phyloP scores from a whole-genome alignment of 345 rosid species.

The Euclidium syriacum region DNA sequence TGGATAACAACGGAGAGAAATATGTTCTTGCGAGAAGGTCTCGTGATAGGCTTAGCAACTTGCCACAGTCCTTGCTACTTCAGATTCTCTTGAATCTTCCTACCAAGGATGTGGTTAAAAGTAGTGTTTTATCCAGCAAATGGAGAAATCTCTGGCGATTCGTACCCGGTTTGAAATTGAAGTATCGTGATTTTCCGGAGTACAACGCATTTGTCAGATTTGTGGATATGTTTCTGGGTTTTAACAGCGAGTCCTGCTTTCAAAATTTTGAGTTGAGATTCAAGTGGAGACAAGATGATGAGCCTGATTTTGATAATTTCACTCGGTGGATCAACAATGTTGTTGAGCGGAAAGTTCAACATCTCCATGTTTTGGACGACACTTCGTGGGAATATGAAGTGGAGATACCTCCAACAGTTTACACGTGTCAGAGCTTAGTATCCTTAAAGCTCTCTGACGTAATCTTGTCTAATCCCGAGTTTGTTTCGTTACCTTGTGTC shows the following conservation, averaged over 20 bases:
- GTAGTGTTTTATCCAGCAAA: neutral
- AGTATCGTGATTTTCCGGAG: neutral
- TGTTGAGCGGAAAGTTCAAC: neutral
- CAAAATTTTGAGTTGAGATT: neutral
- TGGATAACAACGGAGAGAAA: slow-evolving; percentile 3
- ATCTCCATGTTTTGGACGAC: neutral
- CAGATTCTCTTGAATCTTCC: neutral
- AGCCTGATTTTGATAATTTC: neutral
- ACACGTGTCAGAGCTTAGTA: slow-evolving; percentile 13
- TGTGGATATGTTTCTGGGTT: neutral
- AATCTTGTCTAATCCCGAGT: neutral
- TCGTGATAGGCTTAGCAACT: neutral
- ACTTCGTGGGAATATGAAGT: too few species aligned
- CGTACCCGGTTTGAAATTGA: neutral
- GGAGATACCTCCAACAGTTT: neutral
- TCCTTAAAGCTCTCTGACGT: neutral
- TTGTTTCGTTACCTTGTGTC: slow-evolving; percentile 6
- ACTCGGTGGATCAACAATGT: neutral
- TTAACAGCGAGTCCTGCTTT: neutral
- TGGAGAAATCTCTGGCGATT: slow-evolving; percentile 12
- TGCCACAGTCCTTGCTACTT: neutral
- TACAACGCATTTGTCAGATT: neutral
- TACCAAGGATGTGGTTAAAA: slow-evolving; percentile 4
- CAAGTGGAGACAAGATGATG: neutral
- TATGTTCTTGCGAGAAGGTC: neutral